Evolutionary conservation across 1,284 basidiomycete genomes (phyloP), one percentile per base, ranked within the genome.

Genomic region (Malassezia caprae): DNA sequence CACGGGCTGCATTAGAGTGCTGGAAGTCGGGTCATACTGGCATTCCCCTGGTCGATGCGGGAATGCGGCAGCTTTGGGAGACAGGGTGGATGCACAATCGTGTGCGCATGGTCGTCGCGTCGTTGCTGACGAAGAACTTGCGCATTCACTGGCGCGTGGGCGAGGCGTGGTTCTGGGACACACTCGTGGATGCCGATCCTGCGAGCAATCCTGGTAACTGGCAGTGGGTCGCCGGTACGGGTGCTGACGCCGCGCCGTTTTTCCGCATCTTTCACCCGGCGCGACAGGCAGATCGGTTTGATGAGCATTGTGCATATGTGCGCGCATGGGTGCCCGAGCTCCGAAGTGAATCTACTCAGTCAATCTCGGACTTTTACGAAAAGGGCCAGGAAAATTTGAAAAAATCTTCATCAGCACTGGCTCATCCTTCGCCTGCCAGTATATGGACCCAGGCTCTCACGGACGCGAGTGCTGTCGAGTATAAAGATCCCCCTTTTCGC

Each of bases 1-100:
- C 42, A 26, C 17, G 19, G 12, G 48, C 53, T 2, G 27, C 40
- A 13, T 32, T 46, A 7, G 52, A 53, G 11, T 53, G 52, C 21
- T 53, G 52, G 52, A 40, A 39, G 30, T 40, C 52, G 5, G 52
- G 52, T 8, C 44, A 53, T n/a, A 53, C 52, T 8, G 52, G 52
- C 19, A 41, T 53, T 31, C 52, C 52, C 3, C 17, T 53, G 8
- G 46, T 53, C 17, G 52, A 53, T 34, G 52, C 52, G 13, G 52
- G 52, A 4, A 53, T 53, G 52, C 52, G 52, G 2, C 52, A 53
- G 39, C 30, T 53, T 5, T 53, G 52, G 52, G 31, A 35, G 8
- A 41, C 26, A 19, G 52, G 52, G 8, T 53, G 52, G 52, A 53
- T 53, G 52, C 52, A 53, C 46, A 53, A 53, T 32, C 52, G 52